phyloP scores from a whole-genome alignment of 768 basidiomycete species.

The Russula earlei region DNA sequence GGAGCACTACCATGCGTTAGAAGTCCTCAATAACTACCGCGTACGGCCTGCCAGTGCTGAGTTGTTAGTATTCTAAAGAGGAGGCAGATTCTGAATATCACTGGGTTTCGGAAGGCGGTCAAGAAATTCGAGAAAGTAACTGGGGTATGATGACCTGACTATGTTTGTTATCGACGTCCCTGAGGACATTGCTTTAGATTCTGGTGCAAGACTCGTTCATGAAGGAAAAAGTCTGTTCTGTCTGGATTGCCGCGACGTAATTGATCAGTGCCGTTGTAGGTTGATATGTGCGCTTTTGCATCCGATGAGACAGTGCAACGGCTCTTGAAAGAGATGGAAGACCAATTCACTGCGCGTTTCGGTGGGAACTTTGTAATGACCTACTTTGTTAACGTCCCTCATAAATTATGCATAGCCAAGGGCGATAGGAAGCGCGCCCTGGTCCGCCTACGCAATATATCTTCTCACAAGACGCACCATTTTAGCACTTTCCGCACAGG shows the following conservation, averaged over 20 bases:
- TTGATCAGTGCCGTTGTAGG: constrained; percentile 30
- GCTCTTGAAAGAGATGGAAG: constrained; percentile 72
- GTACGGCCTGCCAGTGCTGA: constrained; percentile 34
- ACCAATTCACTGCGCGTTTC: constrained; percentile 66
- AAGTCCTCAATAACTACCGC: constrained; percentile 82
- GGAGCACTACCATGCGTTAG: constrained; percentile 78
- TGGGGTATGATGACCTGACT: constrained; percentile 33
- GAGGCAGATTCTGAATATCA: constrained; percentile 71
- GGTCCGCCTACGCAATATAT: constrained; percentile 48
- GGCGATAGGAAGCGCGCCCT: constrained; percentile 78
- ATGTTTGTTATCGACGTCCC: background rate
- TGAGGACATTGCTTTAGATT: constrained; percentile 34
- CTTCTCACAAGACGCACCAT: constrained; percentile 49
- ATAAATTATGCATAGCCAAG: constrained; percentile 29
- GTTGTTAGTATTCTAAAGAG: constrained; percentile 1
- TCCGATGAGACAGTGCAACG: constrained; percentile 48
- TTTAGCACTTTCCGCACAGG: constrained; percentile 70
- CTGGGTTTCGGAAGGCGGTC: constrained; percentile 79
- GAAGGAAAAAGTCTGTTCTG: constrained; percentile 52
- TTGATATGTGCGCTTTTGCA: constrained; percentile 59
- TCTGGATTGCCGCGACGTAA: background rate
- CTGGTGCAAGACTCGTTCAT: constrained; percentile 70
- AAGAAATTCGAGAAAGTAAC: constrained; percentile 83
- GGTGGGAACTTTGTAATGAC: constrained; percentile 36
- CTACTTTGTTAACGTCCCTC: background rate